These are phyloP conservation scores for Trichoderma semiorbis DNA, from an alignment of 2,329 filamentous ascomycete species.

Conservation along the genomic window DNA sequence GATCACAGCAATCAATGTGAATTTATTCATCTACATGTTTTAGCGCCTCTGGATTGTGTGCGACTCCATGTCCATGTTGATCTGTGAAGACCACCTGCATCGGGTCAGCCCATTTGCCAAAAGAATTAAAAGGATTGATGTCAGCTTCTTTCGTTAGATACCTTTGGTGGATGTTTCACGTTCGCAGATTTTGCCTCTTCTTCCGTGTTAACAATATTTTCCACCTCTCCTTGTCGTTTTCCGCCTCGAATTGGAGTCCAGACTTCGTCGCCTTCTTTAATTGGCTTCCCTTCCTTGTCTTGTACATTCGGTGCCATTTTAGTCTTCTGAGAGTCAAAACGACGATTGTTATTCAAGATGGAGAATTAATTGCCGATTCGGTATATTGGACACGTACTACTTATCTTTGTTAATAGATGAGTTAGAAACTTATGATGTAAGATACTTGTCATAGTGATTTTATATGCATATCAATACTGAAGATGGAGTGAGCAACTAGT, in stretches of 20 bases:
- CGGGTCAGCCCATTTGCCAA: not conserved
- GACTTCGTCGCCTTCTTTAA: conserved; percentile 1
- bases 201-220: not conserved
- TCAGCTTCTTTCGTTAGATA: not conserved
- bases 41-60: conserved; percentile 1
- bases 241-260: conserved; percentile 3
- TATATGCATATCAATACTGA: not conserved
- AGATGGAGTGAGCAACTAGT: not conserved
- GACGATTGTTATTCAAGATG: not conserved
- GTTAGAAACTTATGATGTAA: not conserved
- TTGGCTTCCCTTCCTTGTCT: not conserved
- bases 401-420: not conserved
- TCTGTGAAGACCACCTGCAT: not conserved
- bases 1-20: not conserved
- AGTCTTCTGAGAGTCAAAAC: not conserved
- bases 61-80: not conserved
- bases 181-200: not conserved
- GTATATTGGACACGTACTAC: not conserved
- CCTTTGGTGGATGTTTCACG: not conserved
- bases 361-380: not conserved
- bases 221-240: not conserved
- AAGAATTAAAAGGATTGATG: not conserved
- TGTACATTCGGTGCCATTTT: not conserved
- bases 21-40: not conserved
- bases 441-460: not conserved